Evolutionary conservation across 371 early-diverging fungal species (phyloP).

Genomic region (Aphelidium insulamus): DNA sequence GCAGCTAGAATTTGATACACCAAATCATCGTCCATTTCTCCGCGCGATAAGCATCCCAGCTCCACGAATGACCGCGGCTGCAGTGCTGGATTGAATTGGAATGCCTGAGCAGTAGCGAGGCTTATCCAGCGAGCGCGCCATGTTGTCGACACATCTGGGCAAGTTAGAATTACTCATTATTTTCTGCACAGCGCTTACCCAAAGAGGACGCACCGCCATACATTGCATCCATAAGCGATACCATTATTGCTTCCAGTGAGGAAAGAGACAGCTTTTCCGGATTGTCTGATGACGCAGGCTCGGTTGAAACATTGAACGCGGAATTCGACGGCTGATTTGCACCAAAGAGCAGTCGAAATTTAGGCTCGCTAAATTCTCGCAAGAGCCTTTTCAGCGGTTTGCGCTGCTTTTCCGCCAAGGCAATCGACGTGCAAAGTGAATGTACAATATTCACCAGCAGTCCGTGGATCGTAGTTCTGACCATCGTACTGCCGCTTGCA

Average conservation of each 20-base stretch:
- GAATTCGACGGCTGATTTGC: conserved; percentile 37
- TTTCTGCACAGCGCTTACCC: conserved; percentile 22
- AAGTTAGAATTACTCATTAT: too few species aligned
- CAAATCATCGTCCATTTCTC: conserved; percentile 58
- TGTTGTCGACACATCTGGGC: conserved; percentile 33
- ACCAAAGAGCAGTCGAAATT: conserved; percentile 57
- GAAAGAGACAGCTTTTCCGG: conserved; percentile 41
- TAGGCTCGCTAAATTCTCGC: conserved; percentile 48
- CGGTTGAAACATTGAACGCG: conserved; percentile 36
- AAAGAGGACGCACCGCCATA: conserved; percentile 44
- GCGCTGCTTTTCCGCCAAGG: conserved; percentile 32
- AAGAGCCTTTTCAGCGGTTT: conserved; percentile 30
- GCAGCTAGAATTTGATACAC: conserved; percentile 46
- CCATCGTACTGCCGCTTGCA: conserved; percentile 58
- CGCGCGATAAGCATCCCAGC: conserved; percentile 62
- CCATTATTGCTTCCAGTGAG: conserved; percentile 55
- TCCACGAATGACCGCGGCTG: conserved; percentile 85
- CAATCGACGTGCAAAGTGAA: conserved; percentile 50
- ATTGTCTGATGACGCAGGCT: conserved; percentile 35
- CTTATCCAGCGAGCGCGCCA: conserved; percentile 84
- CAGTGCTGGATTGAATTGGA: conserved; percentile 75
- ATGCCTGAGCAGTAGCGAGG: conserved; percentile 66
- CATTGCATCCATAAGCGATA: conserved; percentile 53
- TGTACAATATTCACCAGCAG: conserved; percentile 74
- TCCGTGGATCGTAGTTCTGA: conserved; percentile 74